Evolutionary conservation across 257 asterid genomes (phyloP).

Genomic region (Ilex asprella): DNA sequence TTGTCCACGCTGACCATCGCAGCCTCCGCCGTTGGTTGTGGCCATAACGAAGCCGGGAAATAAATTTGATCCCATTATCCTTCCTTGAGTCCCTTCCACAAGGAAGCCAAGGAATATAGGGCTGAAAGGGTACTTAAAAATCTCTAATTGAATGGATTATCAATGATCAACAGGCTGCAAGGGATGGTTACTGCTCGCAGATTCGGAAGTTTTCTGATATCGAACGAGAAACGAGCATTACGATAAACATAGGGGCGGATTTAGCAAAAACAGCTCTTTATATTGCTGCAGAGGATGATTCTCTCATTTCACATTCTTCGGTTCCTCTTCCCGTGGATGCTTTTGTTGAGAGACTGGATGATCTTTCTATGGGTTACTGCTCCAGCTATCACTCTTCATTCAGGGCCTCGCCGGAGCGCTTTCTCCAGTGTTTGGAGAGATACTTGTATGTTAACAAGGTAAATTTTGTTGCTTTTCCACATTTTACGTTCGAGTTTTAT

Average conservation of each 20-base stretch:
- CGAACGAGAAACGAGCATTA: constrained; percentile 69
- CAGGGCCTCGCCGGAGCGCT: constrained; percentile 51
- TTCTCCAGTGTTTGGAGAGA: constrained; percentile 55
- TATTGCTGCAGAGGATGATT: constrained; percentile 82
- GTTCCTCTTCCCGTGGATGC: constrained; percentile 88
- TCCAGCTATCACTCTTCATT: constrained; percentile 57
- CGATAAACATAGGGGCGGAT: constrained; percentile 50
- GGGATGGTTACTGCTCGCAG: constrained; percentile 54
- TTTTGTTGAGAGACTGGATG: constrained; percentile 56
- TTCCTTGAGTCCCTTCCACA: too few species aligned
- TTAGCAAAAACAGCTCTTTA: constrained; percentile 64
- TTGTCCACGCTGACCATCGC: too few species aligned
- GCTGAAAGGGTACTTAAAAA: too few species aligned
- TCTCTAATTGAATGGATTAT: neutral
- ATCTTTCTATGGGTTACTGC: constrained; percentile 66
- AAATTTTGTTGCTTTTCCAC: constrained; percentile 14
- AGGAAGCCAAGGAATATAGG: too few species aligned
- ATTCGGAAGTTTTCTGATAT: constrained; percentile 40
- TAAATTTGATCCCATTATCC: too few species aligned
- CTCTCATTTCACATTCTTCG: constrained; percentile 74
- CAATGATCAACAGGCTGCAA: constrained; percentile 45
- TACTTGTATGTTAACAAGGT: constrained; percentile 63
- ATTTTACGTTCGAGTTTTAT: constrained; percentile 1
- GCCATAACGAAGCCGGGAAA: too few species aligned
- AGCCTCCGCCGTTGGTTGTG: too few species aligned